Base-by-base conservation (phyloP, 495 filamentous ascomycete species). In the Xylaria sp. region DNA sequence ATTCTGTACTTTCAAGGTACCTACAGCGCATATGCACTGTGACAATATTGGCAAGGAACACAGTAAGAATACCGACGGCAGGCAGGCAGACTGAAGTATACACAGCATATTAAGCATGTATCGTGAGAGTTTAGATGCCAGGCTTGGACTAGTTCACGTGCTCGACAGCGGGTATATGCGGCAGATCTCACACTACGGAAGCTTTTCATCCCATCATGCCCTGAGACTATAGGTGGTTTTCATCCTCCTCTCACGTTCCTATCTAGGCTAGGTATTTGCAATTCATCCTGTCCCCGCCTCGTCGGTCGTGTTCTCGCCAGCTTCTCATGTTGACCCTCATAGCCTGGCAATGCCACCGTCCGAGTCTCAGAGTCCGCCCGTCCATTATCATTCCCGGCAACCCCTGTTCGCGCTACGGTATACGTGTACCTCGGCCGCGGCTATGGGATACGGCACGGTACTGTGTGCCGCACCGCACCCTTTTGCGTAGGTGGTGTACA, bases 141-240 rank as follows among this genome's bases (percentile, higher is more conserved):
- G 35, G 14, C 21, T 41, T 62, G 59, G 21, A 43, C 35, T 53
- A 55, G 33, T 67, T 67, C 64, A 67, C 48, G 48, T 55, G 64
- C 64, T 67, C 33, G 29, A 40, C 35, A 21, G 48, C 46, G 46
- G 46, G 46, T 67, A 65, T 50, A 65, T 53, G 64, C 62, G 62
- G 62, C 24, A 65, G 44, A 65, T 65, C 64, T 67, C 33, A 55
- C 63, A 14, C 31, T 55, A 67, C 64, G 64, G 64, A 55, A 67
- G 46, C 46, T 67, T 67, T 55, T 55, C 64, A 31, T 67, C 64
- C 46, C 64, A 53, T 55, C 64, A 67, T 67, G 62, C 64, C 35
- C 35, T 67, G 35, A 21, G 35, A 33, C 35, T 29, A n/a, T 21
- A 17, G 17, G 24, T 55, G 17, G 52, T 55, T 55, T 31, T 14